Percentiles rank a stretch among this genome's conserved stretches.
phyloP scores from a whole-genome alignment of 257 asterid genomes.

The Jacaranda copaia region DNA sequence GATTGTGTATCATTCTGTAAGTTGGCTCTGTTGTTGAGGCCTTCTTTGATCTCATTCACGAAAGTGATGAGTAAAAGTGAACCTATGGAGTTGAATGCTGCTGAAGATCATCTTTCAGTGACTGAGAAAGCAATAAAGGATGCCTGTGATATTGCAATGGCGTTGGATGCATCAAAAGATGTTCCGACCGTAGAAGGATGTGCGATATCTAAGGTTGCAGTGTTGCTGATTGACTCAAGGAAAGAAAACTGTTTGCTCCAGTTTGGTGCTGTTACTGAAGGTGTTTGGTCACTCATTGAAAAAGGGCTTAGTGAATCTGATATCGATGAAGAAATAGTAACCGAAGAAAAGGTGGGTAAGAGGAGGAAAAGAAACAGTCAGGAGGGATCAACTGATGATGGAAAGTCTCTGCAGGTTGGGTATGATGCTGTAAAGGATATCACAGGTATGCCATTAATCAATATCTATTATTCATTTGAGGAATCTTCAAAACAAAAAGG shows the following conservation, averaged over 20 bases:
- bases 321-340: constrained; percentile 20
- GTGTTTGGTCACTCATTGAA: constrained; percentile 76
- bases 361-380: constrained; percentile 48
- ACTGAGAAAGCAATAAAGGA: constrained; percentile 65
- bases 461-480: neutral
- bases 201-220: constrained; percentile 64
- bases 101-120: constrained; percentile 52
- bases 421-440: constrained; percentile 55
- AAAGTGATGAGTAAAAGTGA: constrained; percentile 27
- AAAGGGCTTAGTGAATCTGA: constrained; percentile 38
- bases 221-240: constrained; percentile 59
- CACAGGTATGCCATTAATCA: constrained; percentile 46
- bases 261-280: constrained; percentile 53
- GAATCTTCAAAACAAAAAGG: too few species aligned
- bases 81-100: constrained; percentile 26
- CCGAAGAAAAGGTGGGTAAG: constrained; percentile 24
- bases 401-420: constrained; percentile 51
- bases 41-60: constrained; percentile 56
- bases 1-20: constrained; percentile 56
- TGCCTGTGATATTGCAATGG: constrained; percentile 62
- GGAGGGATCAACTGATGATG: constrained; percentile 31
- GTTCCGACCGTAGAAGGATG: constrained; percentile 46
- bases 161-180: constrained; percentile 55
- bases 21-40: constrained; percentile 53
- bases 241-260: constrained; percentile 58